Base-by-base conservation (phyloP, 2,329 filamentous ascomycete genomes). In the Aspergillus fructus region DNA sequence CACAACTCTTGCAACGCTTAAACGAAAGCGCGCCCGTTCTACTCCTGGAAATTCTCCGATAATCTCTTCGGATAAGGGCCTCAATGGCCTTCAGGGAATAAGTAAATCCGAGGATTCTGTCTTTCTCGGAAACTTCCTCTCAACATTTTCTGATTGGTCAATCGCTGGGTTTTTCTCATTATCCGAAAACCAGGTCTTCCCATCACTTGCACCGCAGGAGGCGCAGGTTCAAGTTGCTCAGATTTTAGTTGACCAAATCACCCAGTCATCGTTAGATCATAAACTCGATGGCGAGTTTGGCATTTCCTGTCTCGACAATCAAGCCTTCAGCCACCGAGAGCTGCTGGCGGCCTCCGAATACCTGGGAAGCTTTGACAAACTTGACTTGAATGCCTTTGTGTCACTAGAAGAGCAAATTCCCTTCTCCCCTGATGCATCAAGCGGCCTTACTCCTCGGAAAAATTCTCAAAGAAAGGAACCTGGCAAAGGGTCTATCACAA, bases 231-330 rank as follows among this genome's bases (percentile, higher is more conserved):
- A 74, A 53, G 62, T 77, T 46, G 75, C 74, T 13, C 76, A 78
- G 55, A 58, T 78, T 7, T 56, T 78, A 21, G 73, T 75, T 21
- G 76, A 78, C 45, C 76, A 78, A 65, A 62, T 78, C 47, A 76
- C 74, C 3, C 76, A 78, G 60, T 78, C 77, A 12, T 78, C 74
- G n/a, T 64, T 79, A 11, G 61, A 70, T 34, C 74, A 76, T 63
- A 65, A 60, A 11, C 57, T 71, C 40, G 66, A 74, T 45, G 67
- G 64, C 5, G 49, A 56, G 23, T 59, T 68, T 33, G 59, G 63
- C 9, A 59, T 74, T 23, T 69, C 66, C 42, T 65, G 62, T 40
- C 64, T 72, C 27, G 69, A 71, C 39, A 64, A 62, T 50, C 63
- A 71, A 24, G 59, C 47, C 11, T 58, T 68, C 40, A 58, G 64